Evolutionary conservation across 768 basidiomycete species (phyloP), one percentile per base, ranked within the genome.

Genomic region (Hydnum rufescens): DNA sequence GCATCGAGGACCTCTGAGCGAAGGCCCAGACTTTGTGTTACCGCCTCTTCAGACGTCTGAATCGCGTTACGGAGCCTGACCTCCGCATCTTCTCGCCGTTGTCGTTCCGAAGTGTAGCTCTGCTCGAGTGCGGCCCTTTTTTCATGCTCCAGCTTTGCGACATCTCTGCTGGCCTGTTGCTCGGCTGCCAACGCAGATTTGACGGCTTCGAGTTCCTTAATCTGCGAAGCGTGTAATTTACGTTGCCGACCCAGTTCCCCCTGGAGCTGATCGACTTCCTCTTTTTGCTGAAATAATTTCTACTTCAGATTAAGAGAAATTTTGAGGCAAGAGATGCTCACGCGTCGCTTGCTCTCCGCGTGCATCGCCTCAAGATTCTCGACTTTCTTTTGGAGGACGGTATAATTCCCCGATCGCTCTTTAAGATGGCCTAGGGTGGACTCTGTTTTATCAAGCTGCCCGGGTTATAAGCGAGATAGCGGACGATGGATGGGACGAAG

Each of bases 381-480:
- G 5, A 56, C 25, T 42, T 56, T 56, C 47, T 51, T 28, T 46
- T 56, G 55, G 4, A 56, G 23, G 1, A 28, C 48, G 13, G 32
- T 23, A 34, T 31, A 51, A 5, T 50, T 56, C 34, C 34, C 30
- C 23, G 54, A 53, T 30, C 52, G 8, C 25, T 56, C 54, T 30
- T 29, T 3, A 18, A n/a, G 28, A 13, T 29, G 23, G 18, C 43
- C 44, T 26, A 55, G 19, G n/a, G 34, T n/a, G 4, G 44, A 44
- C 31, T 56, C 55, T 16, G 55, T 28, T 25, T 42, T 57, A 6
- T 56, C 54, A 26, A 56, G 44, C 55, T 56, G 39, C n/a, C 16
- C 19, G 18, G 53, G 2, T 3, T 26, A 4, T 16, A 30, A 23
- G 23, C 23, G 28, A n/a, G 4, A 23, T 26, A 19, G 4, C 39